Percentiles rank a stretch among this genome's conserved stretches.
Evolutionary conservation across 2,329 filamentous ascomycete species (phyloP).

Genomic region (Chaetomium sp.): DNA sequence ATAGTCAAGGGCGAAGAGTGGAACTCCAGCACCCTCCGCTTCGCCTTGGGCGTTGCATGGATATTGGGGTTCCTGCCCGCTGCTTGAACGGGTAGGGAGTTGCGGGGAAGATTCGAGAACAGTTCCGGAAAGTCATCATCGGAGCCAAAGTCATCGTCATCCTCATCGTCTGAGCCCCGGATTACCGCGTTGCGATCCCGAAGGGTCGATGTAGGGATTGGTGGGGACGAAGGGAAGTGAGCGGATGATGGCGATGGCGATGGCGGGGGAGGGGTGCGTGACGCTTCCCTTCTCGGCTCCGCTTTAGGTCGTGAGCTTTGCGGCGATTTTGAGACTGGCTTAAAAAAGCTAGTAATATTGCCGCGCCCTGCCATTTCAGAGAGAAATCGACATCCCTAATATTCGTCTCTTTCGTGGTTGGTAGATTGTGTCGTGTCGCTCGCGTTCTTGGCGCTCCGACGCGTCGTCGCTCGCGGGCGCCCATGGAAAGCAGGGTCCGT

Average conservation of each 20-base stretch:
- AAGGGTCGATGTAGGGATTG: conserved; percentile 33
- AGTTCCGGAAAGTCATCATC: conserved; percentile 48
- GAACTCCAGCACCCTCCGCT: conserved; percentile 45
- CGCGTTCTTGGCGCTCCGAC: conserved; percentile 17
- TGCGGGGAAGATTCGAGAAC: conserved; percentile 34
- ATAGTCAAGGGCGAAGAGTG: conserved; percentile 54
- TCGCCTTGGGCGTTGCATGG: conserved; percentile 51
- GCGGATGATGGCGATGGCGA: conserved; percentile 18
- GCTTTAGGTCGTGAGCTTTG: conserved; percentile 20
- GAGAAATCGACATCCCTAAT: background rate
- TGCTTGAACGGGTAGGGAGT: conserved; percentile 17
- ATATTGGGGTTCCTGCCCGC: conserved; percentile 27
- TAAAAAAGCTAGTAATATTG: conserved; percentile 47
- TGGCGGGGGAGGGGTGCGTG: conserved; percentile 20
- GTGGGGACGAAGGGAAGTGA: conserved; percentile 30
- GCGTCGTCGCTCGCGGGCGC: conserved; percentile 1
- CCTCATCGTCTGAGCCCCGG: conserved; percentile 72
- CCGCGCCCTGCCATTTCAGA: conserved; percentile 36
- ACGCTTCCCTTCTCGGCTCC: background rate
- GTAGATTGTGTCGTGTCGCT: background rate
- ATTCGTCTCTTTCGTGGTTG: background rate
- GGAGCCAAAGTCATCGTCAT: conserved; percentile 59
- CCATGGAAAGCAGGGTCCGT: too few species aligned
- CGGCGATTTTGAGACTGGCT: conserved; percentile 33
- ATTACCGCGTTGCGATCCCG: conserved; percentile 60